Evolutionary conservation across 768 basidiomycete genomes (phyloP), one percentile per base, ranked within the genome.

Genomic region (Lactifluus pinguis): DNA sequence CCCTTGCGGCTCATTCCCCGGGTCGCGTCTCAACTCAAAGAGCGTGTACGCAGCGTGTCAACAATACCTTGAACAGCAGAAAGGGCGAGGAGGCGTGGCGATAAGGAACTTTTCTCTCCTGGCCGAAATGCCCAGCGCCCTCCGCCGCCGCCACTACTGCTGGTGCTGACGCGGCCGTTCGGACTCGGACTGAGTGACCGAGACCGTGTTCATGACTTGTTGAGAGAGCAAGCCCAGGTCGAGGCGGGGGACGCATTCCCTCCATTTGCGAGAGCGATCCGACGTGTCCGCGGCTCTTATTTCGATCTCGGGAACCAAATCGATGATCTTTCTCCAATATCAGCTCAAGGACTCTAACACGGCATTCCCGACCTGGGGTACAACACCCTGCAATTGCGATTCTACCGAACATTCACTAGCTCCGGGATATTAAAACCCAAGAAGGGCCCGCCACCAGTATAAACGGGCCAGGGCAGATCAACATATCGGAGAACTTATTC

Each of bases 41-140:
- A 76, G 80, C 85, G 83, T 83, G 86, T 76, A 76, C 75, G 75
- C 80, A 76, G 81, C 84, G 77, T 83, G 82, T 80, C 77, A 71
- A 73, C 70, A 70, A 73, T 79, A 74, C 76, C 80, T 76, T 76
- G 79, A 76, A 75, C 75, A 80, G 80, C 71, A 78, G 76, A 80
- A 79, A 61, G 60, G 60, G 30, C 25, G 25, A 25, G 25, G 60
- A 57, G 77, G 76, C 78, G 72, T 75, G 71, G 73, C 75, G 79
- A 80, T 81, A 79, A 79, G 80, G 76, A 75, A 77, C 72, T 49
- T 68, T 67, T 66, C 53, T 49, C 56, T 49, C 57, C 68, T 63
- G 49, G 36, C 29, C 38, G 36, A 30, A 34, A 44, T 61, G 48
- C 38, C 56, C 56, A 62, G 52, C 51, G 56, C 56, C 56, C 50